Evolutionary conservation across 805 yeast genomes (phyloP).

Genomic region (Lipomyces yamadae): DNA sequence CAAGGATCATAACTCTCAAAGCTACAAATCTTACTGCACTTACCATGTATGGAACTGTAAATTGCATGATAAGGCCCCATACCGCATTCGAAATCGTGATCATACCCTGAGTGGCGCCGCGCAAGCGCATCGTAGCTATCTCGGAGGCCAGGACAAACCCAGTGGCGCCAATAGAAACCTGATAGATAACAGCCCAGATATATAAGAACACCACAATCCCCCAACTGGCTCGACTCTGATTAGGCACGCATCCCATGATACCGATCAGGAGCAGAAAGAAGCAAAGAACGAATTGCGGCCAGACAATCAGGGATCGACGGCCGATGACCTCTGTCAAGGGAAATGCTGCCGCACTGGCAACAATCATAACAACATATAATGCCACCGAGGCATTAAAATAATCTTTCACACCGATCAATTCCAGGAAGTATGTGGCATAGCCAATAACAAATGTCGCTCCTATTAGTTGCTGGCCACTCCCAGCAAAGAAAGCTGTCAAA

Average conservation of each 20-base stretch:
- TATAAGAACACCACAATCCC: neutral
- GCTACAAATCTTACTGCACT: too few species aligned
- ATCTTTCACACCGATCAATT: neutral
- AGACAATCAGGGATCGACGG: neutral
- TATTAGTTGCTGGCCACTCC: neutral
- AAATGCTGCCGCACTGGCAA: neutral
- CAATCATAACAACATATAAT: neutral
- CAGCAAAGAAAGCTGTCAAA: neutral
- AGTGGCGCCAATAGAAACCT: neutral
- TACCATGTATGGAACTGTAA: constrained; percentile 50
- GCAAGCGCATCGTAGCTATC: neutral
- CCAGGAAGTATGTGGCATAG: constrained; percentile 2
- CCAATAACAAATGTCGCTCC: neutral
- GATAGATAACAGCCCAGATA: neutral
- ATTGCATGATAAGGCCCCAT: neutral
- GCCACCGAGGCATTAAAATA: neutral
- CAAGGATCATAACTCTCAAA: too few species aligned
- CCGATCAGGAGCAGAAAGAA: neutral
- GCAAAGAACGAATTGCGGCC: neutral
- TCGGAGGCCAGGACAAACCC: neutral
- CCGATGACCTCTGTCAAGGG: neutral
- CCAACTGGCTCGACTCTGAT: neutral
- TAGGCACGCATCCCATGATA: neutral
- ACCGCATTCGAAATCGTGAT: neutral
- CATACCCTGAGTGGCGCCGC: neutral